phyloP scores from a whole-genome alignment of 805 yeast genomes.

The Vanderwaltozyma verrucispora region DNA sequence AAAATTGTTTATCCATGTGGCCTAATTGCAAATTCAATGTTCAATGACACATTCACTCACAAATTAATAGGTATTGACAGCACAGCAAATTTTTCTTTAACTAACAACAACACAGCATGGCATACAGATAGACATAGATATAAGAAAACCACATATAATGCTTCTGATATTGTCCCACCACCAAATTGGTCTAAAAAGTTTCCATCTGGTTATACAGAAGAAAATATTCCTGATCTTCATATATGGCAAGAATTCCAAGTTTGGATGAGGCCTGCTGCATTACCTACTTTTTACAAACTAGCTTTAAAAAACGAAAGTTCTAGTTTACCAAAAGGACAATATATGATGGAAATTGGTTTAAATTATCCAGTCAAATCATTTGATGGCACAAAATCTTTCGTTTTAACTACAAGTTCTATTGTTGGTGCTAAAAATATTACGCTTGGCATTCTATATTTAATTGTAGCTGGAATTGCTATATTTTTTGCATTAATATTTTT shows the following conservation, averaged over 20 bases:
- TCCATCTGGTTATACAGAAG: slow-evolving; percentile 64
- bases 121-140: slow-evolving; percentile 51
- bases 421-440: slow-evolving; percentile 83
- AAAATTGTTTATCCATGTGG: slow-evolving; percentile 66
- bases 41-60: slow-evolving; percentile 60
- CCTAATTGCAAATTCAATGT: slow-evolving; percentile 66
- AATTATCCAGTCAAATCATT: slow-evolving; percentile 75
- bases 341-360: slow-evolving; percentile 53
- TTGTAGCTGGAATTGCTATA: slow-evolving; percentile 72
- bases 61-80: slow-evolving; percentile 32
- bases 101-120: slow-evolving; percentile 58
- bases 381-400: slow-evolving; percentile 79
- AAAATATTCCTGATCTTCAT: slow-evolving; percentile 58
- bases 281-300: slow-evolving; percentile 78
- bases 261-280: slow-evolving; percentile 90
- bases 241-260: slow-evolving; percentile 63
- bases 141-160: slow-evolving; percentile 49
- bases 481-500: slow-evolving; percentile 66
- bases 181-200: slow-evolving; percentile 66
- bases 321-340: slow-evolving; percentile 52
- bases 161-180: slow-evolving; percentile 62
- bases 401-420: slow-evolving; percentile 69
- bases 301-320: slow-evolving; percentile 60
- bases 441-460: slow-evolving; percentile 74
- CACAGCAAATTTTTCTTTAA: slow-evolving; percentile 30